Evolutionary conservation across 495 filamentous ascomycete genomes (phyloP).

Genomic region (Clohesyomyces aquaticus): DNA sequence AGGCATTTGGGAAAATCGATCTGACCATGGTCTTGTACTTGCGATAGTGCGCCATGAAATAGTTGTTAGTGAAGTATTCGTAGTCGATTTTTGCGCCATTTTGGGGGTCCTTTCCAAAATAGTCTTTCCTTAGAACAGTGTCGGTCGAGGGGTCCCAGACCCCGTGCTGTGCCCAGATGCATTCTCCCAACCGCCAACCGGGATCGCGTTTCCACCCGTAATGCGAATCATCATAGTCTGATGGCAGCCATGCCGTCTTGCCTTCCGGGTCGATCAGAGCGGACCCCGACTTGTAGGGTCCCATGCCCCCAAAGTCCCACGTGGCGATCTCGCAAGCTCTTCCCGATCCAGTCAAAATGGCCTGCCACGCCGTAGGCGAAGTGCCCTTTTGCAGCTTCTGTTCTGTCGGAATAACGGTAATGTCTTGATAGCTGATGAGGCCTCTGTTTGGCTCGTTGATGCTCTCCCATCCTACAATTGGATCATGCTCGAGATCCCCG

Average conservation of each 20-base stretch:
- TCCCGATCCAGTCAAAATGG: conserved; percentile 86
- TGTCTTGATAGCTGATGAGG: conserved; percentile 80
- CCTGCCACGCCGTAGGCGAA: conserved; percentile 92
- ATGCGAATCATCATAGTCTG: conserved; percentile 75
- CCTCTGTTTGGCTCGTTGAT: conserved; percentile 94
- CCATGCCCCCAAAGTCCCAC: conserved; percentile 92
- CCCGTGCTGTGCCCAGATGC: conserved; percentile 95
- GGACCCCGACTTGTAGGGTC: conserved; percentile 84
- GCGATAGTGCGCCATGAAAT: conserved; percentile 85
- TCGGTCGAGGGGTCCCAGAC: conserved; percentile 88
- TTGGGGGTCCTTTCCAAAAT: conserved; percentile 76
- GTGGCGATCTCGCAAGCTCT: conserved; percentile 85
- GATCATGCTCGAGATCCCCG: conserved; percentile 81
- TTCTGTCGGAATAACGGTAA: conserved; percentile 79
- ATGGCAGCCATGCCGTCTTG: conserved; percentile 78
- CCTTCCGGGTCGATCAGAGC: conserved; percentile 87
- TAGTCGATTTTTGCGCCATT: conserved; percentile 76
- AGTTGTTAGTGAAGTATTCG: conserved; percentile 82
- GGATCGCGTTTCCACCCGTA: conserved; percentile 92
- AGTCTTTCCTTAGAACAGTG: conserved; percentile 78
- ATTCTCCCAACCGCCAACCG: conserved; percentile 88
- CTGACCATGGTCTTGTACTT: conserved; percentile 74
- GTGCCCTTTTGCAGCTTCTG: conserved; percentile 93
- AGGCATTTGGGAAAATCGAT: conserved; percentile 72
- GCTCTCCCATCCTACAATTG: conserved; percentile 94